phyloP scores from a whole-genome alignment of 495 filamentous ascomycete genomes.

The Viridothelium virens region DNA sequence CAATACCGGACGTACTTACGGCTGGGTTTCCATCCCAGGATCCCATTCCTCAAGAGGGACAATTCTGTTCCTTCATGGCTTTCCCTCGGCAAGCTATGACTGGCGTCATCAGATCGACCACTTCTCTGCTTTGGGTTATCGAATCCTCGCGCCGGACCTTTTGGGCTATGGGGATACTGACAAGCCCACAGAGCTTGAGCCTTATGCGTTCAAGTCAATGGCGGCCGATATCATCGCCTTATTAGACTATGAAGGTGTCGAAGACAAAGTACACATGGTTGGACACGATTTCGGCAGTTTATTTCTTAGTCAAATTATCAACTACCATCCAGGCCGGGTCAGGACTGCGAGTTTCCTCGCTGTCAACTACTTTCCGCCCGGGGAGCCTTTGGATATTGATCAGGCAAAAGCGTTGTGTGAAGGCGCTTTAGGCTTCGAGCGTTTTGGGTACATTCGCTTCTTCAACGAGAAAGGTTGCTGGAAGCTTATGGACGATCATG shows the following conservation, averaged over 20 bases:
- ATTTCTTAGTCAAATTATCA: neutral
- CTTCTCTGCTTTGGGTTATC: constrained; percentile 36
- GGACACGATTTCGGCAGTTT: constrained; percentile 31
- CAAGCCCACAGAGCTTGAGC: constrained; percentile 31
- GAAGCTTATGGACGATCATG: too few species aligned
- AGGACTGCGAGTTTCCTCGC: neutral
- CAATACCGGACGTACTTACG: too few species aligned
- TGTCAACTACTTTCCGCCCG: neutral
- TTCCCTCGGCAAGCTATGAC: constrained; percentile 35
- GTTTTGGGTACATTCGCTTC: neutral
- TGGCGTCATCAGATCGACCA: constrained; percentile 40
- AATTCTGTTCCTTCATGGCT: constrained; percentile 18
- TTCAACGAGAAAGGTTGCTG: neutral
- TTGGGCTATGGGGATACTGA: constrained; percentile 45
- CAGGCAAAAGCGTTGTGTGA: neutral
- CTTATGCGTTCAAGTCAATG: constrained; percentile 36
- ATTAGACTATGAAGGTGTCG: constrained; percentile 26
- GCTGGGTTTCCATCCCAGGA: too few species aligned
- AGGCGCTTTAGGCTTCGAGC: neutral
- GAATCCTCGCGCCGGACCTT: constrained; percentile 42
- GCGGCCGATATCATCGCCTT: constrained; percentile 36
- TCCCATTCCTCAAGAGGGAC: too few species aligned
- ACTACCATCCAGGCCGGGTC: neutral
- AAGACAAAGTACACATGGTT: constrained; percentile 25
- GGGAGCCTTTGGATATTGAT: neutral